phyloP scores from a whole-genome alignment of 2,329 filamentous ascomycete genomes.

The Chaetomiaceae sp. region DNA sequence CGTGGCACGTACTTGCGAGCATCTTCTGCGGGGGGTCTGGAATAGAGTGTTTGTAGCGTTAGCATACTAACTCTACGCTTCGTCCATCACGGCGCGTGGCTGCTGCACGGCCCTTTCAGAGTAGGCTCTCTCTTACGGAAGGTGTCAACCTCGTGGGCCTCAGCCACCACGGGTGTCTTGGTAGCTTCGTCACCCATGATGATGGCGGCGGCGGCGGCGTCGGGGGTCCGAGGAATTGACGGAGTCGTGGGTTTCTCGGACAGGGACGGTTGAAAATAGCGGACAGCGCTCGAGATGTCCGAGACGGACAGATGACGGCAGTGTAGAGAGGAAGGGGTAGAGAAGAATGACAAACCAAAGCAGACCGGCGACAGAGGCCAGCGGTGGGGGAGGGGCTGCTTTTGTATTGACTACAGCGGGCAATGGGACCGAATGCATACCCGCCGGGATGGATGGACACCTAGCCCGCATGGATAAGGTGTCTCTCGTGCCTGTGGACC shows the following conservation, averaged over 20 bases:
- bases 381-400: slow-evolving; percentile 14
- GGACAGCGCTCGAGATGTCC: background rate
- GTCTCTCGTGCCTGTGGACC: slow-evolving; percentile 14
- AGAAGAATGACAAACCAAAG: slow-evolving; percentile 2
- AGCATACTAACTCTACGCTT: slow-evolving; percentile 4
- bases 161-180: slow-evolving; percentile 58
- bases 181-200: slow-evolving; percentile 42
- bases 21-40: slow-evolving; percentile 60
- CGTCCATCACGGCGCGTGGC: background rate
- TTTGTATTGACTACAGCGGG: slow-evolving; percentile 25
- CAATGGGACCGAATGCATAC: slow-evolving; percentile 20
- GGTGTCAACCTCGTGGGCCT: slow-evolving; percentile 72
- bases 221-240: slow-evolving; percentile 9
- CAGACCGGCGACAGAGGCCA: background rate
- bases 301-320: background rate
- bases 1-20: slow-evolving; percentile 53
- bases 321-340: background rate
- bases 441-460: slow-evolving; percentile 17
- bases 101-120: slow-evolving; percentile 3
- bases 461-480: slow-evolving; percentile 19
- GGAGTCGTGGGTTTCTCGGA: slow-evolving; percentile 12
- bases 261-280: background rate
- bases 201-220: slow-evolving; percentile 13
- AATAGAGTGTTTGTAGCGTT: slow-evolving; percentile 16
- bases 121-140: slow-evolving; percentile 46